Percentiles rank a stretch among this genome's conserved stretches.
phyloP scores from a whole-genome alignment of 768 basidiomycete species.

The Ramaria sp. region DNA sequence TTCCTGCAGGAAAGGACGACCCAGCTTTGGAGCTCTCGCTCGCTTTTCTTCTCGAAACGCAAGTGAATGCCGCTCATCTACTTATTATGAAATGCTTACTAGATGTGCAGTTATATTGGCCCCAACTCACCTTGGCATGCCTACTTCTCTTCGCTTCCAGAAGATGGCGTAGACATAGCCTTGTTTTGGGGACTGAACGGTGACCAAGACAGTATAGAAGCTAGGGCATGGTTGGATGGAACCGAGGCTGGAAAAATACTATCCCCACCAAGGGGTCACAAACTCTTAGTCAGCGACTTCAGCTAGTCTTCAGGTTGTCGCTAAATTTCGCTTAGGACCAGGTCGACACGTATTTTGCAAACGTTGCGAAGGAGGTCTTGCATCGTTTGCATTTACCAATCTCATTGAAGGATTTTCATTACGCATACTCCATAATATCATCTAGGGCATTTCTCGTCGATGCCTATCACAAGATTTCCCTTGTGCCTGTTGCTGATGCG shows the following conservation, averaged over 20 bases:
- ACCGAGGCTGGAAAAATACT: conserved; percentile 7
- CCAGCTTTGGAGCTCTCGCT: conserved; percentile 53
- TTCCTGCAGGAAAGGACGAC: conserved; percentile 27
- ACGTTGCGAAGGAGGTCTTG: conserved; percentile 4
- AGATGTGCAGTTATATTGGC: conserved; percentile 33
- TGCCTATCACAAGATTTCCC: conserved; percentile 65
- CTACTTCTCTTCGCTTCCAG: conserved; percentile 59
- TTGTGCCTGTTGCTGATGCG: conserved; percentile 83
- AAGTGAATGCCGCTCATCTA: conserved; percentile 17
- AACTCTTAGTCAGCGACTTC: not conserved
- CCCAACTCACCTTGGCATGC: conserved; percentile 46
- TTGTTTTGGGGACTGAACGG: conserved; percentile 40
- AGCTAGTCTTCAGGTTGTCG: not conserved
- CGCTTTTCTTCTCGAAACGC: conserved; percentile 60
- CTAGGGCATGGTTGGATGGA: conserved; percentile 3
- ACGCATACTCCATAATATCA: conserved; percentile 59
- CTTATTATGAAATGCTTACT: not conserved
- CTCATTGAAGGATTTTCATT: conserved; percentile 32
- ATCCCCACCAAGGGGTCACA: not conserved
- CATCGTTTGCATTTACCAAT: conserved; percentile 2
- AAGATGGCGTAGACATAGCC: conserved; percentile 41
- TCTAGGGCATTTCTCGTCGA: conserved; percentile 81
- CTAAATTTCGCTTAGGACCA: not conserved
- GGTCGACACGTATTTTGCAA: conserved; percentile 3
- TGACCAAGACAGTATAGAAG: conserved; percentile 4